Evolutionary conservation across 768 basidiomycete species (phyloP).

Genomic region (Tephrocybe sp.): DNA sequence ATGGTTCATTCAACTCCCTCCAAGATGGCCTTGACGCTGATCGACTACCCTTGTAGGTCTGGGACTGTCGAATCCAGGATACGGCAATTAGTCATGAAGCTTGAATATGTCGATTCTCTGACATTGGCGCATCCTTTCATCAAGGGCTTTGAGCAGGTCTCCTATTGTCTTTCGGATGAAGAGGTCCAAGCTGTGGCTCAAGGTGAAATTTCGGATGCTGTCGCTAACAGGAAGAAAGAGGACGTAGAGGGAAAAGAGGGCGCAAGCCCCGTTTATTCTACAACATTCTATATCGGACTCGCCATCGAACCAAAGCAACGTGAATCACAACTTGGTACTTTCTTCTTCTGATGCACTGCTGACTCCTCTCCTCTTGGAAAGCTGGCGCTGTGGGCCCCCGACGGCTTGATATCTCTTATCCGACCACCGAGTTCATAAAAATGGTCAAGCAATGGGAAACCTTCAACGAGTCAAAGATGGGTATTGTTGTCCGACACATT

Average conservation of each 20-base stretch:
- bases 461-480: constrained; percentile 91
- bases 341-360: constrained; percentile 9
- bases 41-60: constrained; percentile 38
- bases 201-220: constrained; percentile 77
- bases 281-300: constrained; percentile 97
- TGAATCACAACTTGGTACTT: constrained; percentile 39
- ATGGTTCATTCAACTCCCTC: constrained; percentile 58
- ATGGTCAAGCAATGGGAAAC: constrained; percentile 95
- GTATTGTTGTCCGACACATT: constrained; percentile 90
- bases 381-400: constrained; percentile 78
- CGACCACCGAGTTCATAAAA: constrained; percentile 93
- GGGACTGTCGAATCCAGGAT: constrained; percentile 98
- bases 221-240: constrained; percentile 73
- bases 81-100: constrained; percentile 95
- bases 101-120: constrained; percentile 93
- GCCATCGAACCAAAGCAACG: constrained; percentile 89
- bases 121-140: constrained; percentile 93
- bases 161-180: constrained; percentile 80
- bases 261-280: constrained; percentile 82
- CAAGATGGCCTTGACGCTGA: background rate
- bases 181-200: constrained; percentile 88
- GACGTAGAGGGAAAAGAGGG: constrained; percentile 79
- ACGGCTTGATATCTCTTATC: constrained; percentile 94
- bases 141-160: constrained; percentile 89
- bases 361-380: constrained; percentile 31